Conservation (phyloP, 768 basidiomycete species). For the Rhodotorula graminis region DNA sequence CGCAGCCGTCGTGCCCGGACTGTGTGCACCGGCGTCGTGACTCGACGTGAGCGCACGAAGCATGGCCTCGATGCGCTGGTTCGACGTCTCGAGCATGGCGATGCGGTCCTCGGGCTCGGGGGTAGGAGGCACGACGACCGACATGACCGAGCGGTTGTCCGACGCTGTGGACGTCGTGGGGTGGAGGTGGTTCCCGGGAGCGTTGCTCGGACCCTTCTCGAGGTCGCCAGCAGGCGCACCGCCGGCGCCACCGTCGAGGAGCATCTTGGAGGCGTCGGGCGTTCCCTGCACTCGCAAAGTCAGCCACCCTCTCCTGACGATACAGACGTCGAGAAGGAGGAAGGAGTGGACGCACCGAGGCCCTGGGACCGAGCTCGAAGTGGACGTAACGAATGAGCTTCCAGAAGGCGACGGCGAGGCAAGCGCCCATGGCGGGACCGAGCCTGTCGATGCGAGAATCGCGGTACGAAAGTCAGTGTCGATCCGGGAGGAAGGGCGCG, state of each 20-base stretch:
- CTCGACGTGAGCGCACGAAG: not conserved
- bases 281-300: too few species aligned
- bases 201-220: too few species aligned
- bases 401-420: conserved; percentile 8
- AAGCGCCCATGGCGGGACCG: conserved; percentile 1
- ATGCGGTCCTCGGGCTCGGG: conserved; percentile 5
- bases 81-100: not conserved
- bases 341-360: conserved; percentile 15
- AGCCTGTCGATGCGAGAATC: not conserved
- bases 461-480: too few species aligned
- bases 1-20: not conserved
- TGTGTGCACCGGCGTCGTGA: not conserved
- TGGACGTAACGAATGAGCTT: conserved; percentile 6
- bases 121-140: not conserved
- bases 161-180: not conserved
- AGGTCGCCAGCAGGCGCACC: too few species aligned
- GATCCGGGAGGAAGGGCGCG: too few species aligned
- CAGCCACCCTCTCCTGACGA: too few species aligned
- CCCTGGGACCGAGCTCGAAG: conserved; percentile 5
- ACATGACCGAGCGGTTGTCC: conserved; percentile 2
- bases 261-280: too few species aligned
- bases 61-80: conserved; percentile 19
- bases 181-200: too few species aligned
- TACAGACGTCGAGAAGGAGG: too few species aligned
- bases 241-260: too few species aligned